Evolutionary conservation across 139 green algal species (phyloP).

Genomic region (Coelastrella sp.): DNA sequence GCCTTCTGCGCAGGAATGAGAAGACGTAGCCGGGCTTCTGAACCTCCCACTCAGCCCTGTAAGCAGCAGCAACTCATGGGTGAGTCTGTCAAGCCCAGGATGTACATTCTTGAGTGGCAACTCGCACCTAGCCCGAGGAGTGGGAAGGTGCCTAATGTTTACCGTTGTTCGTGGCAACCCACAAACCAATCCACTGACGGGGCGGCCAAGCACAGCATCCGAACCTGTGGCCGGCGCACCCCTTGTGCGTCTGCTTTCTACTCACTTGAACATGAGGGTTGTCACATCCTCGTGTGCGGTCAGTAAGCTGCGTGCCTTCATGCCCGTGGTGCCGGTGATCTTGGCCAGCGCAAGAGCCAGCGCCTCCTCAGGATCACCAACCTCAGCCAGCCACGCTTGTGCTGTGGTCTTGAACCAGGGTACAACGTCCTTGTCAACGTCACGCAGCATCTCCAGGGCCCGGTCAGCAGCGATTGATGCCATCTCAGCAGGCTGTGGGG

Average conservation of each 20-base stretch:
- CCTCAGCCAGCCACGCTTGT: conserved; percentile 32
- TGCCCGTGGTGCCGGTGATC: conserved; percentile 86
- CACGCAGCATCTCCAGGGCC: conserved; percentile 73
- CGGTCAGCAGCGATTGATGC: conserved; percentile 79
- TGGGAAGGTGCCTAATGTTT: not conserved
- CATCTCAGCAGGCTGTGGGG: conserved; percentile 94
- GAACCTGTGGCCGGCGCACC: too few species aligned
- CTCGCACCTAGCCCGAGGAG: too few species aligned
- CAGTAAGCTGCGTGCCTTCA: conserved; percentile 85
- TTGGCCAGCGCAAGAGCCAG: conserved; percentile 91
- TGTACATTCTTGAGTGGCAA: too few species aligned
- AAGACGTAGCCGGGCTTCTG: conserved; percentile 78
- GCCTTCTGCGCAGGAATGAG: conserved; percentile 69
- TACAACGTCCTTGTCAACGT: conserved; percentile 76
- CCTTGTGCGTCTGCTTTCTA: not conserved
- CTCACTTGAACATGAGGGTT: conserved; percentile 75
- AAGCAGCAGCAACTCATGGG: not conserved
- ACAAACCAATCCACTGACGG: not conserved
- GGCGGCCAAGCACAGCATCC: too few species aligned
- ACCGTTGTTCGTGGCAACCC: not conserved
- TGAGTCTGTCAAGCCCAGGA: too few species aligned
- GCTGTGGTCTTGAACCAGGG: conserved; percentile 58
- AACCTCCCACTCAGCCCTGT: conserved; percentile 46
- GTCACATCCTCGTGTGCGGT: conserved; percentile 88
- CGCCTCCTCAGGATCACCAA: conserved; percentile 65